Evolutionary conservation across 129 eudicot genomes (phyloP).

Genomic region (Logfia minima): DNA sequence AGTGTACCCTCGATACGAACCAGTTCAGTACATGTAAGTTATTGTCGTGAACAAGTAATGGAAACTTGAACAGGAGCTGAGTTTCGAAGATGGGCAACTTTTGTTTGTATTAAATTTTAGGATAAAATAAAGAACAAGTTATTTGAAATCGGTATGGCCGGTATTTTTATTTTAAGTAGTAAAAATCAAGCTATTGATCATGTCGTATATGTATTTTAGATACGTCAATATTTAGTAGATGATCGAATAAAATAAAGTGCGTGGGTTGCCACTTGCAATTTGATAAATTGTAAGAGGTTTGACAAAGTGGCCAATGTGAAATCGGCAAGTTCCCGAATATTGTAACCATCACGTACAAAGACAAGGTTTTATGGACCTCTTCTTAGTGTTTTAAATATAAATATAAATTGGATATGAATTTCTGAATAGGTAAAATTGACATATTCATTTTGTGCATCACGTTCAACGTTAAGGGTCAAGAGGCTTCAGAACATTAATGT

Average conservation of each 20-base stretch:
- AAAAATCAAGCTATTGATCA: neutral
- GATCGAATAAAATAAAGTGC: neutral
- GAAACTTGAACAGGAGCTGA: neutral
- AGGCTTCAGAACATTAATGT: too few relatives aligned
- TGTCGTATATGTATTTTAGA: neutral
- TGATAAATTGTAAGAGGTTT: slow-evolving; percentile 18
- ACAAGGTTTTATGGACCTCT: neutral
- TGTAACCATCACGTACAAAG: neutral
- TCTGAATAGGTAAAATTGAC: neutral
- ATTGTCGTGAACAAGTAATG: neutral
- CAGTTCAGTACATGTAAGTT: neutral
- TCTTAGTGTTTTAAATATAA: neutral
- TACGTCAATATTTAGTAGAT: neutral
- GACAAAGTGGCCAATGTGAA: slow-evolving; percentile 19
- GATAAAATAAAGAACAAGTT: neutral
- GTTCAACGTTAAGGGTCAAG: neutral
- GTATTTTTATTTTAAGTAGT: too few relatives aligned
- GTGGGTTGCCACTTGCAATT: slow-evolving; percentile 14
- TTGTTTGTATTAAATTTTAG: neutral
- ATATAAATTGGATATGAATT: neutral
- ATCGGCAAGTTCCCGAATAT: slow-evolving; percentile 8
- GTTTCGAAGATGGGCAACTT: neutral
- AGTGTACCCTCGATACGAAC: neutral
- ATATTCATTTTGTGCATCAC: neutral
- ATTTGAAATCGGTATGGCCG: neutral